Base-by-base conservation (phyloP, 2,329 filamentous ascomycete genomes). In the Thielaviopsis euricoi region DNA sequence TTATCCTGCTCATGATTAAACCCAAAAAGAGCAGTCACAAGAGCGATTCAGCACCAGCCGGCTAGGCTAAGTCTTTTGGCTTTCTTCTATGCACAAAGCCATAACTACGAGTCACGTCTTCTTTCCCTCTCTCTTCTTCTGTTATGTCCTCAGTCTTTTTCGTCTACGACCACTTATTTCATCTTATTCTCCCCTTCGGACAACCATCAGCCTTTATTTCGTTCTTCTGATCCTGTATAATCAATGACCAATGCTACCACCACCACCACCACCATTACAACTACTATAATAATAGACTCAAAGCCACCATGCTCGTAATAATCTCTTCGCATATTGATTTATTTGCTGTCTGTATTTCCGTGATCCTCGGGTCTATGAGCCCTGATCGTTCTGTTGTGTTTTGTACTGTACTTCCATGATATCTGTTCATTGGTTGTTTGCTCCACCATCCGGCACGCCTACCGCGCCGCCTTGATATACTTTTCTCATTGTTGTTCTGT, bases 1-100 rank as follows among this genome's bases (percentile, higher is more conserved):
- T 98, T 65, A 95, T 95, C 64, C 68, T 95, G 48, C 71, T 95
- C 1, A 70, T 88, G 46, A 76, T 95, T 62, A 95, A 95, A 71
- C 87, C 87, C 1, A 89, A 85, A 68, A 75, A 71, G 61, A 65
- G 67, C n/a, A 64, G 40, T 19, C 49, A 29, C 19, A 37, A 52
- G 26, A 48, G 49, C 46, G 37, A 43, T 10, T n/a, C 43, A 21
- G 43, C n/a, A n/a, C n/a, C 43, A 48, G 43, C 43, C 1, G 12
- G 43, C 19, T 48, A 48, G 43, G n/a, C 9, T n/a, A n/a, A n/a
- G 4, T 43, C 9, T n/a, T 2, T 19, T n/a, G 3, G 19, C 10
- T 12, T 51, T 25, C 22, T 21, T 25, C 22, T 50, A 2, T 33
- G 17, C 6, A 26, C 13, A 23, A 22, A 49, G 53, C n/a, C 40